Percentiles rank a stretch among this genome's conserved stretches.
These are phyloP conservation scores for Grosmannia clavigera DNA, from an alignment of 2,329 filamentous ascomycete genomes.

Conservation along the genomic window DNA sequence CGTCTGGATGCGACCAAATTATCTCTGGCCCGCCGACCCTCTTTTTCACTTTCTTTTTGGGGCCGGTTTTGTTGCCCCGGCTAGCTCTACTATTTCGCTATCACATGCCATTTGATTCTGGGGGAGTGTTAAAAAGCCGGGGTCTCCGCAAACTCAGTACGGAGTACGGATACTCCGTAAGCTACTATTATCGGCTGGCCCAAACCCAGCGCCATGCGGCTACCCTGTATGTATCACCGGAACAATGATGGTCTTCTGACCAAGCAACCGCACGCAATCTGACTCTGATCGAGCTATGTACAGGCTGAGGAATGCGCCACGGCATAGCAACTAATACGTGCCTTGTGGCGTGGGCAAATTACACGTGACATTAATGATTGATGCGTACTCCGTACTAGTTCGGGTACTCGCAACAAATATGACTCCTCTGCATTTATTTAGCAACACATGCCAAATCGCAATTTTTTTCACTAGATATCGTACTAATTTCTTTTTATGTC, in stretches of 20 bases:
- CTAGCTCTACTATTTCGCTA: background rate
- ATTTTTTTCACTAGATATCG: too few species aligned
- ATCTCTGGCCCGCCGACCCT: background rate
- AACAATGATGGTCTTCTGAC: background rate
- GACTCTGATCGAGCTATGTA: too few species aligned
- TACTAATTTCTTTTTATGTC: too few species aligned
- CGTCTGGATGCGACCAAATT: background rate
- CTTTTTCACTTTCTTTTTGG: background rate
- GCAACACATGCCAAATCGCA: too few species aligned
- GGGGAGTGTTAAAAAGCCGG: background rate
- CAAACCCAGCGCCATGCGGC: background rate
- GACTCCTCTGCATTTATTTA: too few species aligned
- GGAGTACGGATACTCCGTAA: background rate
- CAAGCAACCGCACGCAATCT: too few species aligned
- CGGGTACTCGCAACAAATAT: too few species aligned
- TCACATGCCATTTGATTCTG: background rate
- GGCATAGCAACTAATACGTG: too few species aligned
- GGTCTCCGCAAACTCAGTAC: slow-evolving; percentile 1
- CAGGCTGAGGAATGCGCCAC: background rate
- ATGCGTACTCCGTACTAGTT: too few species aligned
- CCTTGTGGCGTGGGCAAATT: too few species aligned
- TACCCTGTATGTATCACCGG: background rate
- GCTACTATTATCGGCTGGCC: background rate
- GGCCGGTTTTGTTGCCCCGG: background rate
- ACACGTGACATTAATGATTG: too few species aligned